phyloP scores from a whole-genome alignment of 164 flowering plant genomes.

The Liquidambar formosana region DNA sequence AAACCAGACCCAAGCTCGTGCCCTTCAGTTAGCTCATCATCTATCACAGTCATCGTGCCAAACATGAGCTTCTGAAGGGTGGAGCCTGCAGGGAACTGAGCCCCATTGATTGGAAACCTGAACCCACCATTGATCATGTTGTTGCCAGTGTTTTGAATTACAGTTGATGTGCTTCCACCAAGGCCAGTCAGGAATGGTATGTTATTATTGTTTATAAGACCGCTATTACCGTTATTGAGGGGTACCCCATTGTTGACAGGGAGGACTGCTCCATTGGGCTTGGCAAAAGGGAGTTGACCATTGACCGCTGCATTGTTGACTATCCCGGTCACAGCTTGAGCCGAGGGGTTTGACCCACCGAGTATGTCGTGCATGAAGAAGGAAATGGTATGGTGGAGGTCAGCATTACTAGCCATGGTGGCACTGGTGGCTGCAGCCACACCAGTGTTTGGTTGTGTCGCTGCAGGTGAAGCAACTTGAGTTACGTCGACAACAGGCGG shows the following conservation, averaged over 20 bases:
- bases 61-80: too few relatives aligned
- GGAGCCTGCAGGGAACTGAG: too few relatives aligned
- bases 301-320: conserved; percentile 53
- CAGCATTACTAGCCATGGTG: conserved; percentile 2
- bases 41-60: too few relatives aligned
- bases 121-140: too few relatives aligned
- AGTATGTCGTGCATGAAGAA: conserved; percentile 68
- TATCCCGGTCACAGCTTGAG: conserved; percentile 60
- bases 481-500: too few relatives aligned
- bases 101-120: conserved; percentile 5
- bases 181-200: conserved; percentile 54
- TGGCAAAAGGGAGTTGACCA: conserved; percentile 75
- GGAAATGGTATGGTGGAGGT: conserved; percentile 26
- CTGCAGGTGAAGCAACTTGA: too few relatives aligned
- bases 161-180: conserved; percentile 27
- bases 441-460: too few relatives aligned
- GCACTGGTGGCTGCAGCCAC: conserved; percentile 8
- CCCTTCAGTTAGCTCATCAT: too few relatives aligned
- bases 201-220: conserved; percentile 53
- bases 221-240: conserved; percentile 45
- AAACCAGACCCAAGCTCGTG: too few relatives aligned
- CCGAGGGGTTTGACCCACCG: conserved; percentile 61
- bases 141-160: conserved; percentile 35
- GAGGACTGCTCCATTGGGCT: conserved; percentile 67
- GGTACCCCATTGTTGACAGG: conserved; percentile 54